A percentile compares a stretch with the other conserved stretches of the same genome.
These are phyloP conservation scores for Botrytis deweyae DNA, from an alignment of 2,329 filamentous ascomycete genomes.

Conservation along the genomic window DNA sequence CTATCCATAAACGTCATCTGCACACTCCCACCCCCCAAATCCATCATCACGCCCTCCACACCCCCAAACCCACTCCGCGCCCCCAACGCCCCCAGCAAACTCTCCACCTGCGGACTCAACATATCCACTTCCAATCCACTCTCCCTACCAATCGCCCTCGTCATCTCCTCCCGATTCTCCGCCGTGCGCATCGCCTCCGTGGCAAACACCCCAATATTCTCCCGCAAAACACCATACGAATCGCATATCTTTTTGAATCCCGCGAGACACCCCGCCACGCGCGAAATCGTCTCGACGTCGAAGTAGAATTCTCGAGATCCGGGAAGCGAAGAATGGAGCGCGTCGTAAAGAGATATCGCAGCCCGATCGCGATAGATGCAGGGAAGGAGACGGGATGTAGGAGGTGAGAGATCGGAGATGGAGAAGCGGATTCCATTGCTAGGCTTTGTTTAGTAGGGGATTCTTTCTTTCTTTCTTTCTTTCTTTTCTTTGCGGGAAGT, in stretches of 20 bases:
- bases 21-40: slow-evolving; percentile 73
- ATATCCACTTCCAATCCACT: slow-evolving; percentile 71
- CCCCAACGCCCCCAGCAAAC: slow-evolving; percentile 77
- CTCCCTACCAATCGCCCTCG: slow-evolving; percentile 58
- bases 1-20: slow-evolving; percentile 62
- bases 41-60: slow-evolving; percentile 79
- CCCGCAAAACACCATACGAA: slow-evolving; percentile 63
- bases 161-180: slow-evolving; percentile 68
- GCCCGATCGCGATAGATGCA: slow-evolving; percentile 78
- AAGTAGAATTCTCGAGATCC: slow-evolving; percentile 44
- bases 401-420: slow-evolving; percentile 75
- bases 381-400: slow-evolving; percentile 68
- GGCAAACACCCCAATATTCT: slow-evolving; percentile 72
- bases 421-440: slow-evolving; percentile 95
- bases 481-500: too few relatives aligned
- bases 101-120: slow-evolving; percentile 77
- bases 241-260: slow-evolving; percentile 71
- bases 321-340: slow-evolving; percentile 55
- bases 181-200: slow-evolving; percentile 88
- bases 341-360: slow-evolving; percentile 84
- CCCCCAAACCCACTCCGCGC: slow-evolving; percentile 70
- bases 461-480: background rate
- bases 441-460: slow-evolving; percentile 21
- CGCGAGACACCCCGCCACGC: slow-evolving; percentile 65
- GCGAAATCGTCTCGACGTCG: slow-evolving; percentile 55